phyloP scores from a whole-genome alignment of 2,329 filamentous ascomycete genomes.

The Ophiosphaerella narmari region DNA sequence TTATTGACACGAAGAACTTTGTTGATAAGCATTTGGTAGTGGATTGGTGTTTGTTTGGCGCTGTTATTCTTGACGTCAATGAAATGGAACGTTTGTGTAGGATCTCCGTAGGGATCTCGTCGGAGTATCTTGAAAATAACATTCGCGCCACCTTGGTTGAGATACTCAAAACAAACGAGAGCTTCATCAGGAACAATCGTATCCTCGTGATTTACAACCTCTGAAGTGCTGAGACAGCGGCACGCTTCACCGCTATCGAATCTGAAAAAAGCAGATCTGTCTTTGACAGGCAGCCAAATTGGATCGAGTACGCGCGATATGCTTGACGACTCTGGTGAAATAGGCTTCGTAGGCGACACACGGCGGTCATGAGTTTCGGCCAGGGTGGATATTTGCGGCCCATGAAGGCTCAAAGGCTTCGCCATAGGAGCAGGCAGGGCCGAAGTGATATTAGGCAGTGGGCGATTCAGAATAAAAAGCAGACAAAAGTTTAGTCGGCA shows the following conservation, averaged over 20 bases:
- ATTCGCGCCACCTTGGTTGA: constrained; percentile 43
- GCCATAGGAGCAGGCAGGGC: too few relatives aligned
- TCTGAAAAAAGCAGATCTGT: neutral
- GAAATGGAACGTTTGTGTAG: constrained; percentile 17
- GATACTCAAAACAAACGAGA: constrained; percentile 26
- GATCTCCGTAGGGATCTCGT: neutral
- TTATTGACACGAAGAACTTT: constrained; percentile 40
- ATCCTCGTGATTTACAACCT: too few relatives aligned
- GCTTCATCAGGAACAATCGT: constrained; percentile 4
- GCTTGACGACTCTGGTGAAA: neutral
- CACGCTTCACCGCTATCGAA: constrained; percentile 1
- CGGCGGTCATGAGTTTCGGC: too few relatives aligned
- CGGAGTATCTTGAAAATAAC: constrained; percentile 33
- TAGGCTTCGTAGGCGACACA: neutral
- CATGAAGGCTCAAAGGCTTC: too few relatives aligned
- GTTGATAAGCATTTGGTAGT: constrained; percentile 8
- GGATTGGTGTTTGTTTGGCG: constrained; percentile 10
- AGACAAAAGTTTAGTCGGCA: too few relatives aligned
- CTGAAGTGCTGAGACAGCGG: constrained; percentile 15
- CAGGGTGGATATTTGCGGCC: too few relatives aligned
- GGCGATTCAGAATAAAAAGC: too few relatives aligned
- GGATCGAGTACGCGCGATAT: neutral
- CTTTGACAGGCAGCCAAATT: neutral
- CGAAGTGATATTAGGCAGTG: too few relatives aligned
- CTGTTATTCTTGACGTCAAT: constrained; percentile 13